Evolutionary conservation across 1,284 basidiomycete species (phyloP).

Genomic region (Cystobasidiaceae sp.): DNA sequence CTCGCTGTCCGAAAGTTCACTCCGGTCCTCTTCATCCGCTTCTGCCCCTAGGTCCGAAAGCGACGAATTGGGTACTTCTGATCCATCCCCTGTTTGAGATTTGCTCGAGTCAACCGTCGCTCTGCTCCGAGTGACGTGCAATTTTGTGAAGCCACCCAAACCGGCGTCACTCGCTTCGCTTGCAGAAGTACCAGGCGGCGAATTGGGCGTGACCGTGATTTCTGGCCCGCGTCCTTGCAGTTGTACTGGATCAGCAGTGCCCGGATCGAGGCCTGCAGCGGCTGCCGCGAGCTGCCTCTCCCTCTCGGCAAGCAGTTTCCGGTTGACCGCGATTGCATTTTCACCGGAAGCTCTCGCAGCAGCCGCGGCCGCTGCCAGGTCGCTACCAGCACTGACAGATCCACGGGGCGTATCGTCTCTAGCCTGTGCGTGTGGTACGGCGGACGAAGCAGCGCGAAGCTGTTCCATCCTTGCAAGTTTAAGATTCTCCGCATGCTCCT

Average conservation of each 20-base stretch:
- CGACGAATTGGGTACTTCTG: background rate
- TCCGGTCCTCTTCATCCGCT: conserved; percentile 42
- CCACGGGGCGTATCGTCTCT: conserved; percentile 24
- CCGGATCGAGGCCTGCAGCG: background rate
- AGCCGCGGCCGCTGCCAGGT: conserved; percentile 36
- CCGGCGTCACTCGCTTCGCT: background rate
- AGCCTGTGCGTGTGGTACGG: too few species aligned
- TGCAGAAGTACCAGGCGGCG: background rate
- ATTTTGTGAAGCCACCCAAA: background rate
- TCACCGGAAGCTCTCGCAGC: conserved; percentile 26
- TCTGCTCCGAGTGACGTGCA: background rate
- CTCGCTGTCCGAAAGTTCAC: conserved; percentile 1
- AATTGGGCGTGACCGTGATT: conserved; percentile 2
- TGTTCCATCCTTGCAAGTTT: background rate
- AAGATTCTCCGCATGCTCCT: background rate
- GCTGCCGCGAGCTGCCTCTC: conserved; percentile 28
- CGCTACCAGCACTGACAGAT: conserved; percentile 40
- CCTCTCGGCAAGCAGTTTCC: conserved; percentile 36
- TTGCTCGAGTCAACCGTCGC: conserved; percentile 20
- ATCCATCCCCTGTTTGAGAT: background rate
- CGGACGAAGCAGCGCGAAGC: too few species aligned
- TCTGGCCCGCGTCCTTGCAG: background rate
- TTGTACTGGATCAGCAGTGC: background rate
- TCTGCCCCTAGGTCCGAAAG: conserved; percentile 18
- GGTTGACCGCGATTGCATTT: conserved; percentile 44